phyloP scores from a whole-genome alignment of 345 rosid genomes.

The thale cress (Arabidopsis thaliana) region TAIR10.1 NC_003070.9:5074501-5075000 shows the following conservation, averaged over 20 bases:
- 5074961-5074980: background rate
- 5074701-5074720: conserved; percentile 17
- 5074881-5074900: conserved; percentile 1
- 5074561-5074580: conserved; percentile 35
- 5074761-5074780: conserved; percentile 17
- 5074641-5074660: conserved; percentile 35
- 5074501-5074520: conserved; percentile 65
- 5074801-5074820: conserved; percentile 32
- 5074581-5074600: background rate
- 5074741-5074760: conserved; percentile 25
- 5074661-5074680: conserved; percentile 35
- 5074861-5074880: conserved; percentile 13
- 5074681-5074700: conserved; percentile 21
- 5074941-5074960: conserved; percentile 3
- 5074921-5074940: background rate
- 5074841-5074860: background rate
- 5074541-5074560: conserved; percentile 72
- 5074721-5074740: background rate
- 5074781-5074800: conserved; percentile 29
- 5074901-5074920: background rate
- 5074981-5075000: too few relatives aligned
- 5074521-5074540: conserved; percentile 84
- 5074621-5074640: conserved; percentile 22
- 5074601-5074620: conserved; percentile 11
- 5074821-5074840: conserved; percentile 31